Base-by-base conservation (phyloP, 345 rosid species). In the Clausena lansium region DNA sequence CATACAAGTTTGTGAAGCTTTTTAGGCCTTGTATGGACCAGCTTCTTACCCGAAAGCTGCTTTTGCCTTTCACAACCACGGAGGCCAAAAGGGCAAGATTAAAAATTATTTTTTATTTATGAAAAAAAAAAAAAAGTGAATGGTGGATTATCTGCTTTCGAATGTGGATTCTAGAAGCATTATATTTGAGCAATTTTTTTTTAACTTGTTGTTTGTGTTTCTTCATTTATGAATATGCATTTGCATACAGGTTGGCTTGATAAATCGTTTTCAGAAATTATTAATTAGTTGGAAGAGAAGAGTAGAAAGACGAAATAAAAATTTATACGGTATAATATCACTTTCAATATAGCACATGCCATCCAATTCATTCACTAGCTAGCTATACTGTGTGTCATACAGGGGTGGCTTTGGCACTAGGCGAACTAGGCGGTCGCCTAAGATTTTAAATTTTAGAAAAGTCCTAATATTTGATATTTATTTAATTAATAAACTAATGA, bases 1-100 rank as follows among this genome's bases (percentile, higher is more conserved):
- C 75, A 55, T 11, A 71, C 75, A 71, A 71, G 64, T 71, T 71
- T 71, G 64, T 55, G 28, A 71, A 71, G 63, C 63, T 71, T 71
- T 71, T 32, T 20, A 71, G 63, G 62, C 45, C 32, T 7, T 4
- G 10, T 0, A 60, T 33, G 75, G 75, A 55, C 47, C 75, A 71
- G 62, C 63, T 70, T 9, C 61, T 11, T 3, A 30, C 39, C 41
- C 32, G 28, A 71, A 71, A 54, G 62, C 62, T 32, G 75, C 55
- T 71, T 71, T 55, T 3, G 9, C 33, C 2, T 27, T 28, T 5
- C 24, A 0, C 13, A 39, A 67, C n/a, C 13, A 1, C 22, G 2
- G 10, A 59, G 9, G 5, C 6, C 30, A 4, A 73, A 39, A 8
- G 60, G 54, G 4, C 1, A 30, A 20, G 9, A 19, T 0, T 14